Evolutionary conservation across 305 asterid genomes (phyloP), one percentile per base, ranked within the genome.

Genomic region (Coffea humblotiana): DNA sequence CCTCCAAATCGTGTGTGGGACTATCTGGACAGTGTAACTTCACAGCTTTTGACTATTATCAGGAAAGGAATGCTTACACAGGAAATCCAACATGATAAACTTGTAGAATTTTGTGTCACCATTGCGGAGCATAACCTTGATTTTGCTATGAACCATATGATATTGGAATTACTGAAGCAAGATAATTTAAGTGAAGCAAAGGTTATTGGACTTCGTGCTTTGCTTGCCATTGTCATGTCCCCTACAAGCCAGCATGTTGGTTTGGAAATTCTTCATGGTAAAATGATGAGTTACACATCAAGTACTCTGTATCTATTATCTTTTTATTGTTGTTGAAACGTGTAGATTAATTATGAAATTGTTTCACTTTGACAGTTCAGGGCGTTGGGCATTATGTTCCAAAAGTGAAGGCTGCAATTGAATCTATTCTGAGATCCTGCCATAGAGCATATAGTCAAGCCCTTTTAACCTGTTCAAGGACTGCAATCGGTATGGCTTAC

Each of bases 81-180:
- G 85, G 99, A 96, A 85, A 94, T 92, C 87, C 99, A 96, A 81
- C 99, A 96, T 79, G 98, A 94, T 92, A 96, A 96, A 82, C 97
- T 96, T 68, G 97, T 96, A 75, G 98, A 96, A 80, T 96, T 96
- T 84, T 93, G 99, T 86, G 99, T 93, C 80, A 94, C 99, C 65
- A 94, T 96, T 80, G 99, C 97, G 6, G 99, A 96, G 78, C 98
- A 96, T 90, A 96, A 96, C 89, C 98, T 96, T 89, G 98, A 96
- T 87, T 96, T 96, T 84, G 95, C 98, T 23, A 92, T 94, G 98
- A 96, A 94, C 83, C 99, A 96, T 85, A 92, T 90, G 85, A 92
- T 96, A 84, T 89, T 96, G 81, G 99, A 94, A 81, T 87, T 96
- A 88, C 94, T 96, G 87, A 96, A 90, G 90, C 99, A 93, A 89